Base-by-base conservation (phyloP, 768 basidiomycete genomes). In the Rhizopogon vinicolor region DNA sequence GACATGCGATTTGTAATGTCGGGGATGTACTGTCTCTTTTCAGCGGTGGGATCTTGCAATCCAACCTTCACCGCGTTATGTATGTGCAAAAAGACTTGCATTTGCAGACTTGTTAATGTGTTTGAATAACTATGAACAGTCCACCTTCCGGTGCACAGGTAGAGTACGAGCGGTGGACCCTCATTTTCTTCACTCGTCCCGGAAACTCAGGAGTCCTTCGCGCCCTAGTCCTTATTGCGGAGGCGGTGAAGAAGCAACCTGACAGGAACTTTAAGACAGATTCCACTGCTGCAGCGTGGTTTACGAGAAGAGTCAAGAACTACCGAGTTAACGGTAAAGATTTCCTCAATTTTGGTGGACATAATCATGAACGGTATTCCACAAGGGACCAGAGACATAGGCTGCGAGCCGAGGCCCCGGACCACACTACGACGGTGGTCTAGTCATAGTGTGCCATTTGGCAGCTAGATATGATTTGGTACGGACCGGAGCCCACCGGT, bases 131-230 rank as follows among this genome's bases (percentile, higher is more conserved):
- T 7, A 8, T 33, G 45, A 18, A 48, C 7, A 48, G 45, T 0
- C 77, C 84, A 13, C 82, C 87, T 0, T 86, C 87, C 0, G 80
- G 82, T 9, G 57, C 66, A 3, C 87, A 90, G 65, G 70, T 70
- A 1, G 64, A 72, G 6, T 66, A 74, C 37, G 79, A 80, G 33
- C 76, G 87, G 12, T 87, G 83, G 80, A 88, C 86, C 3, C 69
- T 87, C 13, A 85, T 85, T 0, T 89, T 80, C 67, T 87, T 89
- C 69, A 82, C 78, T 0, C 75, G 87, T 18, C 86, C 86, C 0
- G 80, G 78, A 7, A 77, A 86, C 62, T 72, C 74, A 1, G 68
- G 77, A 37, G 54, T 75, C 1, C 77, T 87, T 8, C 76, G 74
- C 4, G 77, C 86, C 2, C 79, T 4, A 86, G 84, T 53, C 59